A percentile compares a stretch with the other conserved stretches of the same genome.
These are phyloP conservation scores for Botrytis cinerea DNA, from an alignment of 2,329 filamentous ascomycete genomes.

Conservation along the genomic window DNA sequence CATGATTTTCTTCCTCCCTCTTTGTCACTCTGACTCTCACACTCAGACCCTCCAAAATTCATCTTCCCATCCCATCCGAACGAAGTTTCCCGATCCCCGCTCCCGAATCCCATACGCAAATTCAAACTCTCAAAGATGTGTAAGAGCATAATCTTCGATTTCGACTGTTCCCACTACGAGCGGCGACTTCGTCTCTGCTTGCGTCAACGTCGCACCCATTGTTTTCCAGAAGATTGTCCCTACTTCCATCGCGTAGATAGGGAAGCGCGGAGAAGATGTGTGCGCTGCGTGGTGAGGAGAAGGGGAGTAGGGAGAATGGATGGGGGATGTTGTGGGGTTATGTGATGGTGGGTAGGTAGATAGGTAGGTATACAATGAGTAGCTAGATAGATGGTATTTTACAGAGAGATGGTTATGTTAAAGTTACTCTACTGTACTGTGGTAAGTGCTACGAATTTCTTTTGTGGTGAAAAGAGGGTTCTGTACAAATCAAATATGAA, in stretches of 20 bases:
- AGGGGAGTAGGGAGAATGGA: background rate
- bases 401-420: background rate
- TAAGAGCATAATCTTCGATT: slow-evolving; percentile 4
- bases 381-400: background rate
- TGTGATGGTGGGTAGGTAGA: background rate
- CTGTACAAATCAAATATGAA: background rate
- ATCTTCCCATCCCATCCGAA: background rate
- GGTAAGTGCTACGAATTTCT: background rate
- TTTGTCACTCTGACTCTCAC: background rate
- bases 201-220: background rate
- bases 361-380: background rate
- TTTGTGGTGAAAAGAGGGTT: background rate
- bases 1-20: background rate
- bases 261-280: background rate
- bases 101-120: background rate
- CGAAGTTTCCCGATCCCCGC: background rate
- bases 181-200: background rate
- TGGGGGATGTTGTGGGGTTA: background rate
- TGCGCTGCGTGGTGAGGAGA: background rate
- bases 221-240: background rate
- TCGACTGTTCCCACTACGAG: background rate
- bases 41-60: background rate
- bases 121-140: background rate
- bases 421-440: background rate
- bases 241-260: background rate